A percentile compares a stretch with the other conserved stretches of the same genome.
Conservation (phyloP, 75 land plant genomes). For the Pinus albicaulis region DNA sequence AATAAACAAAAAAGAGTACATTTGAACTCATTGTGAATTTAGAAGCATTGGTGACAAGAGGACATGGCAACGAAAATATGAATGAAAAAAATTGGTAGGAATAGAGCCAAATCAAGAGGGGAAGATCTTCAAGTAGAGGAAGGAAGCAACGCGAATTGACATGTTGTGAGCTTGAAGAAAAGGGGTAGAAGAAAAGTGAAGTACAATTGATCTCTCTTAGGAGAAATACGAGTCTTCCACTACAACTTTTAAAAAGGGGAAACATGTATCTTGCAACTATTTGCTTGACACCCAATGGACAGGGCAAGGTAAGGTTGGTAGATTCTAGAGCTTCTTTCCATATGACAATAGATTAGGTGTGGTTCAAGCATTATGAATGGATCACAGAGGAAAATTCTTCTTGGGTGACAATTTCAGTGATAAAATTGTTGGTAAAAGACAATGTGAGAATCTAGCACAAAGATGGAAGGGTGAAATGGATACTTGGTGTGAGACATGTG, state of each 20-base stretch:
- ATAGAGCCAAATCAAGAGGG: background rate
- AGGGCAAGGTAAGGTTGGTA: background rate
- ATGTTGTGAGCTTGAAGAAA: background rate
- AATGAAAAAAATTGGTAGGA: background rate
- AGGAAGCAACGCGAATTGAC: background rate
- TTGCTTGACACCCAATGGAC: background rate
- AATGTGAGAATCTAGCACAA: background rate
- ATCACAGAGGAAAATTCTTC: background rate
- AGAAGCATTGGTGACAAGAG: conserved; percentile 1
- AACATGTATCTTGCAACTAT: background rate
- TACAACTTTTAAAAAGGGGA: background rate
- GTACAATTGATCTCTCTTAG: background rate
- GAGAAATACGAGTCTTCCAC: background rate
- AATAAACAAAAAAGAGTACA: background rate
- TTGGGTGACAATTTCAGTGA: background rate
- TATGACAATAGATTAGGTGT: background rate
- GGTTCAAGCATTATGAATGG: background rate
- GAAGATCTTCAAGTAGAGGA: background rate
- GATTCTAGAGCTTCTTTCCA: background rate
- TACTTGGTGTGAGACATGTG: too few species aligned
- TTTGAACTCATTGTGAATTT: background rate
- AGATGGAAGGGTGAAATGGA: background rate
- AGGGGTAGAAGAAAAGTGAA: background rate
- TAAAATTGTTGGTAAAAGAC: background rate
- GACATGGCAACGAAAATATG: background rate